Evolutionary conservation across 176 grass and related monocot genomes (phyloP), one percentile per base, ranked within the genome.

Genomic region (Chloris gayana): DNA sequence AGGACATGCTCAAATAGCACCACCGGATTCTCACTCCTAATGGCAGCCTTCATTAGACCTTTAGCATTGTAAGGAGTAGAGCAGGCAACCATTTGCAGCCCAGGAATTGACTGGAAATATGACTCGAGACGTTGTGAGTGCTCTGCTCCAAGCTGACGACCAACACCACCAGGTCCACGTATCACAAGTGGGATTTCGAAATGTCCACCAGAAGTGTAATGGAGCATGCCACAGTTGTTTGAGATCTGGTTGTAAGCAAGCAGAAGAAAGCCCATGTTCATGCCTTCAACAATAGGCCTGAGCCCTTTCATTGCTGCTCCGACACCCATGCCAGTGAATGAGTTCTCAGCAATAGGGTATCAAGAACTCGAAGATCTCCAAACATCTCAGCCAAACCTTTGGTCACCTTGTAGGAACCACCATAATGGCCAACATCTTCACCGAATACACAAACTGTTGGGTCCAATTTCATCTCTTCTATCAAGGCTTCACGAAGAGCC

Each of bases 221-320:
- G 95, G 75, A 98, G 95, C 95, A 98, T 98, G 10, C 95, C 95
- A 4, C 92, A 91, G 72, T 98, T 94, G 78, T 94, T 98, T 76
- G 95, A 98, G 83, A 92, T 98, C 80, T 98, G 95, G 82, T 98
- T 98, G 75, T 89, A 98, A 37, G 95, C 89, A 56, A 94, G 87
- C 41, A 94, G 92, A 22, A 98, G 89, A 84, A 98, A 98, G 5
- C 95, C 95, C 95, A 94, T 92, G 85, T 94, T 94, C 92, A 92
- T 98, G 63, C 95, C 95, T 82, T 98, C 95, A 77, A 94, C 73
- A 79, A 98, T 74, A 17, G 92, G 92, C 53, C 83, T 85, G 74
- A 92, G 63, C 14, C 92, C 95, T 32, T 82, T 94, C 95, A 94
- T 92, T 32, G 88, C 95, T 60, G 95, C 87, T 60, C 92, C 95